Evolutionary conservation across 345 rosid genomes (phyloP).

Genomic region (Psidium guajava): DNA sequence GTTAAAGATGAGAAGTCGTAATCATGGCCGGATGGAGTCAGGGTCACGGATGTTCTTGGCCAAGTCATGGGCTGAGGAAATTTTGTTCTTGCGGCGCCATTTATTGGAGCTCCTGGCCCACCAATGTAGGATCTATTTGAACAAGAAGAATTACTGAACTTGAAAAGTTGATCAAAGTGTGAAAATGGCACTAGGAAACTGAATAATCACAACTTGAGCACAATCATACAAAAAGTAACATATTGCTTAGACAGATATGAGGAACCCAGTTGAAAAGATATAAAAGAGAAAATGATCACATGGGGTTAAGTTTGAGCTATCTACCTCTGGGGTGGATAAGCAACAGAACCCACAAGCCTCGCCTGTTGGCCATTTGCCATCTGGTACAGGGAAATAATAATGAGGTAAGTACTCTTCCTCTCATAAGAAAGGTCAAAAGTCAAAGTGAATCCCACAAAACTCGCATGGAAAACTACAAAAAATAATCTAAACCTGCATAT

Average conservation of each 20-base stretch:
- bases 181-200: neutral
- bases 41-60: constrained; percentile 9
- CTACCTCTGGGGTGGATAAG: constrained; percentile 29
- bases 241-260: neutral
- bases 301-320: neutral
- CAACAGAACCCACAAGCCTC: constrained; percentile 12
- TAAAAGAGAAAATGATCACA: neutral
- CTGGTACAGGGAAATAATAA: constrained; percentile 10
- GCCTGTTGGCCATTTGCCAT: constrained; percentile 19
- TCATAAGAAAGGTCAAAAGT: constrained; percentile 1
- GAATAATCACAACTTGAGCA: neutral
- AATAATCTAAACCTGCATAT: constrained; percentile 22
- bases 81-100: constrained; percentile 5
- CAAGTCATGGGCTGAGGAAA: neutral
- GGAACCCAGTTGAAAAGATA: neutral
- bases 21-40: constrained; percentile 23
- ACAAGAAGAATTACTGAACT: neutral
- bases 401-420: neutral
- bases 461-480: neutral
- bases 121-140: constrained; percentile 17
- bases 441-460: neutral
- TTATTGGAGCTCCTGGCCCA: constrained; percentile 12
- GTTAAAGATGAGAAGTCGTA: constrained; percentile 37
- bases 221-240: neutral
- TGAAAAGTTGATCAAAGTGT: neutral